Evolutionary conservation across 106 monocot species (phyloP), one percentile per base, ranked within the genome.

Genomic region (Agapanthus africanus): DNA sequence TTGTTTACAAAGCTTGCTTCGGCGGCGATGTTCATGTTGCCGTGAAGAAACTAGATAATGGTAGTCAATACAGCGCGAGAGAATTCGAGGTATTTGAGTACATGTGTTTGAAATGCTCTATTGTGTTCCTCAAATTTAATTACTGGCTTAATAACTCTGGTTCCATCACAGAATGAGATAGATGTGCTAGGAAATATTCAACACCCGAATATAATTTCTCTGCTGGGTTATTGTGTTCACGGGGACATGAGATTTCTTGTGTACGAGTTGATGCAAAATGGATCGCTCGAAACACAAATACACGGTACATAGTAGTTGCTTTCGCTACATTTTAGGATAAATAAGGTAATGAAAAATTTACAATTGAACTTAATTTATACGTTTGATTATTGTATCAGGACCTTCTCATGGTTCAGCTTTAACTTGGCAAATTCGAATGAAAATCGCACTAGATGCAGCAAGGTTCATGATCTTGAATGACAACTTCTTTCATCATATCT

Each of bases 391-490:
- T n/a, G n/a, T n/a, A n/a, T n/a, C n/a, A 95, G 95, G 95, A 36
- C 73, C 81, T 67, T 76, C 95, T 72, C 84, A 78, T 72, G 91
- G 82, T 18, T 82, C 91, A 40, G 65, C 79, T 51, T 61, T 95
- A 71, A 88, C 75, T 23, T 95, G 95, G 95, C 80, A 88, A 41
- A 76, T 95, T 66, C 85, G 95, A 49, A 91, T 95, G 91, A 95
- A 95, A 76, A 91, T 95, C 68, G 91, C 95, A 18, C 86, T 95
- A 66, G 95, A 95, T 79, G 54, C 76, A 27, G 95, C 95, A 76
- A 91, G 95, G 95, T 95, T 91, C 27, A 23, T 13, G 4, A n/a
- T 38, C 47, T n/a, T n/a, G n/a, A n/a, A 32, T 10, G 31, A 6
- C 34, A 30, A 61, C 31, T 61, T 77, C 33, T 18, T 61, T 31